Evolutionary conservation across 2,329 filamentous ascomycete species (phyloP).

Genomic region (Xylariaceae sp.): DNA sequence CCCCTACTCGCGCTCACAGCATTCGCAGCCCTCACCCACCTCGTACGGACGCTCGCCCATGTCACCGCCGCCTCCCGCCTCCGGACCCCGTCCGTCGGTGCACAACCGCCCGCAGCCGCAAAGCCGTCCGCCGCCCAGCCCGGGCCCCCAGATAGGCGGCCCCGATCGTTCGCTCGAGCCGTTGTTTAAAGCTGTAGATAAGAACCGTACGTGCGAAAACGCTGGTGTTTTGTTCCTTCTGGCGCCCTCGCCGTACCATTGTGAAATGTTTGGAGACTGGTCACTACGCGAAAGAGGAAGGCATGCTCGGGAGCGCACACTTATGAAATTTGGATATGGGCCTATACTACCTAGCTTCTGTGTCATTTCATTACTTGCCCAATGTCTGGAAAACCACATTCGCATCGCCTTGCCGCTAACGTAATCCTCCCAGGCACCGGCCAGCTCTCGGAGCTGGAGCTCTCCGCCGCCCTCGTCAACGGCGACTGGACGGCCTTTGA

Average conservation of each 20-base stretch:
- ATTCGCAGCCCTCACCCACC: too few relatives aligned
- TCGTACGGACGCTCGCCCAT: too few relatives aligned
- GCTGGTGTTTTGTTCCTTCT: neutral
- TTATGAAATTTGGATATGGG: too few relatives aligned
- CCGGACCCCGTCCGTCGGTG: constrained; percentile 35
- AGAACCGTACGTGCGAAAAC: constrained; percentile 56
- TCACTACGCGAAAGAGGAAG: too few relatives aligned
- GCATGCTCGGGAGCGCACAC: too few relatives aligned
- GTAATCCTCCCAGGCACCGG: constrained; percentile 56
- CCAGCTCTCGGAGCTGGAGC: constrained; percentile 78
- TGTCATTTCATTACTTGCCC: too few relatives aligned
- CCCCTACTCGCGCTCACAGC: constrained; percentile 13
- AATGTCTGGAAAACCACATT: too few relatives aligned
- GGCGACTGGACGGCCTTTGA: constrained; percentile 96
- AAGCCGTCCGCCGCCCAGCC: constrained; percentile 63
- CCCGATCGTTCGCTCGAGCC: constrained; percentile 74
- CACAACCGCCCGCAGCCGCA: constrained; percentile 50
- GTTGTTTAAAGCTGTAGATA: constrained; percentile 88
- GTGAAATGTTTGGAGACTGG: too few relatives aligned
- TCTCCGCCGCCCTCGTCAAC: constrained; percentile 88
- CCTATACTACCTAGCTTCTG: too few relatives aligned
- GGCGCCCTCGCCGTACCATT: neutral
- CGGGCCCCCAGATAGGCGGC: constrained; percentile 47
- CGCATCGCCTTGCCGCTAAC: neutral
- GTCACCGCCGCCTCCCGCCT: constrained; percentile 46